Conservation (phyloP, 2,329 filamentous ascomycete genomes). For the Colletotrichum zoysiae region DNA sequence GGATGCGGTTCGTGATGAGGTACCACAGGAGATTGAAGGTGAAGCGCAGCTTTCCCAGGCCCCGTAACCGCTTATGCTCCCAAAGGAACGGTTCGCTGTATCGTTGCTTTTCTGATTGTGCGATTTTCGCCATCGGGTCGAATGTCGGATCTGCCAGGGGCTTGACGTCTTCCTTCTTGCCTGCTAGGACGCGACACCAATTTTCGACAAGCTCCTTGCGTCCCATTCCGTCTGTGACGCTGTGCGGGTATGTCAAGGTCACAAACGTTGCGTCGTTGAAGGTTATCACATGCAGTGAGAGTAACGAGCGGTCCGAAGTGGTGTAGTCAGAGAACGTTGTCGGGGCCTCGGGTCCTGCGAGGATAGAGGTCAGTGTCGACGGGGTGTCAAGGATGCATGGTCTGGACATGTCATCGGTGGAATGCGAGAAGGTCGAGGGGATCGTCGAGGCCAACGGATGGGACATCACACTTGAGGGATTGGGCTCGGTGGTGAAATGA, state of each 20-base stretch:
- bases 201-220: slow-evolving; percentile 42
- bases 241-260: slow-evolving; percentile 60
- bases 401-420: not conserved
- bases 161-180: slow-evolving; percentile 55
- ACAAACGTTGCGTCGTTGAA: slow-evolving; percentile 65
- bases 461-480: slow-evolving; percentile 14
- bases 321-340: slow-evolving; percentile 55
- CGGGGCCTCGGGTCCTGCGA: slow-evolving; percentile 39
- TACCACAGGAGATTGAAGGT: slow-evolving; percentile 30
- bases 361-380: slow-evolving; percentile 36
- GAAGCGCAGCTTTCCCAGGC: slow-evolving; percentile 24
- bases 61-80: slow-evolving; percentile 26
- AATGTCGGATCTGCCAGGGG: slow-evolving; percentile 49
- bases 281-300: slow-evolving; percentile 61
- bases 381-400: slow-evolving; percentile 30
- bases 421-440: not conserved
- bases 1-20: slow-evolving; percentile 34
- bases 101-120: slow-evolving; percentile 35
- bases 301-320: slow-evolving; percentile 57
- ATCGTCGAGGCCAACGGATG: slow-evolving; percentile 34
- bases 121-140: slow-evolving; percentile 41
- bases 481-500: slow-evolving; percentile 29
- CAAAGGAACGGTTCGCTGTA: slow-evolving; percentile 51
- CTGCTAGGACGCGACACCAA: slow-evolving; percentile 61
- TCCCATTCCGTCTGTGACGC: slow-evolving; percentile 49